These are phyloP conservation scores for Polyporus tsugae DNA, from an alignment of 1,284 basidiomycete species.

Conservation along the genomic window DNA sequence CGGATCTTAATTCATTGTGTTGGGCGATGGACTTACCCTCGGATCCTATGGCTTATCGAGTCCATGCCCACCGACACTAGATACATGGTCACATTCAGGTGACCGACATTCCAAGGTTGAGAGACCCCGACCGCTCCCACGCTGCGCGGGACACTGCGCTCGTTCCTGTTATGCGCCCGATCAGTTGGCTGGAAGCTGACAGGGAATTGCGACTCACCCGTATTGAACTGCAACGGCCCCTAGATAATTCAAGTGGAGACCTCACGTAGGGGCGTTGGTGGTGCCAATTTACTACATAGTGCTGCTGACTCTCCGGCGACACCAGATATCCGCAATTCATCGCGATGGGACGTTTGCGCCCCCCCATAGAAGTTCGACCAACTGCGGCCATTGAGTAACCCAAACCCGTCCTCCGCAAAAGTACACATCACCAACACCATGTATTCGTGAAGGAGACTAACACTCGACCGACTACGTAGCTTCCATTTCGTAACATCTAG, in stretches of 20 bases:
- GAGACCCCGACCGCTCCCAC: too few relatives aligned
- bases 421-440: conserved; percentile 7
- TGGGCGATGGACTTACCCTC: too few relatives aligned
- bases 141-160: neutral
- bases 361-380: neutral
- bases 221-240: neutral
- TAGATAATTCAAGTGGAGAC: neutral
- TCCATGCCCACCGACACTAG: neutral
- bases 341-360: neutral
- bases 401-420: neutral
- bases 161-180: neutral
- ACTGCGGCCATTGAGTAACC: neutral
- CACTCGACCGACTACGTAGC: conserved; percentile 7
- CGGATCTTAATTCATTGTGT: neutral
- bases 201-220: neutral
- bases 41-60: neutral
- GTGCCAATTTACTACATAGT: neutral
- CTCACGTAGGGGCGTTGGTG: too few relatives aligned
- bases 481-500: conserved; percentile 4
- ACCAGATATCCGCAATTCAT: neutral
- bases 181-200: neutral
- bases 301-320: neutral
- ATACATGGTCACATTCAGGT: neutral
- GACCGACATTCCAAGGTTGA: too few relatives aligned
- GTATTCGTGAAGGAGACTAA: conserved; percentile 12